phyloP scores from a whole-genome alignment of 345 rosid genomes.

The Citrus australasica region DNA sequence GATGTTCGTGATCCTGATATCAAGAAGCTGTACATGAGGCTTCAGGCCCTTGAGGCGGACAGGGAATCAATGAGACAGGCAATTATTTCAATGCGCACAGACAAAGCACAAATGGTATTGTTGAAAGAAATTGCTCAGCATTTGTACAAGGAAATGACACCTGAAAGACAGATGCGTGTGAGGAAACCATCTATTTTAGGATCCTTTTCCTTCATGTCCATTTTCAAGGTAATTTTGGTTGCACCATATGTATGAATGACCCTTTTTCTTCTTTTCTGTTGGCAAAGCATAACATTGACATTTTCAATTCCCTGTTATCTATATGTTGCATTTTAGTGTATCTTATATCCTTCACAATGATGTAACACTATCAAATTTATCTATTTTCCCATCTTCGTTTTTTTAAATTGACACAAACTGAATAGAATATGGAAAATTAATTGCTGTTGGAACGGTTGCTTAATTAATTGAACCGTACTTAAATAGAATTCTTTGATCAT shows the following conservation, averaged over 20 bases:
- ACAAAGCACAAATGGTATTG: conserved; percentile 76
- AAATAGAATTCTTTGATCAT: background rate
- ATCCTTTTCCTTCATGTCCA: conserved; percentile 46
- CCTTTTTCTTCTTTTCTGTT: background rate
- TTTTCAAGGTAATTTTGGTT: conserved; percentile 63
- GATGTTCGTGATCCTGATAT: conserved; percentile 74
- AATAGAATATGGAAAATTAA: background rate
- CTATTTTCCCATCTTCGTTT: background rate
- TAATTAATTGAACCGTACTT: background rate
- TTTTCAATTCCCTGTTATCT: background rate
- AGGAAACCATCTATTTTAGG: conserved; percentile 44
- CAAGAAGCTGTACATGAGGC: conserved; percentile 77
- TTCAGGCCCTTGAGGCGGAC: conserved; percentile 95
- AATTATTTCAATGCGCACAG: conserved; percentile 85
- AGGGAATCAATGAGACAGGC: conserved; percentile 97
- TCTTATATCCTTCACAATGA: background rate
- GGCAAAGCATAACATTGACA: background rate
- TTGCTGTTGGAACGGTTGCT: background rate
- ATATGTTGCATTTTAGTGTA: background rate
- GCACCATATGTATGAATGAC: background rate
- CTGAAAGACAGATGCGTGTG: conserved; percentile 47
- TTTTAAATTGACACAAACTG: background rate
- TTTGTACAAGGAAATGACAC: conserved; percentile 67
- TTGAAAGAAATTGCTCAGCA: conserved; percentile 97
- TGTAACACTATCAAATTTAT: background rate